Evolutionary conservation across 257 asterid species (phyloP).

Genomic region (Capsicum chinense): DNA sequence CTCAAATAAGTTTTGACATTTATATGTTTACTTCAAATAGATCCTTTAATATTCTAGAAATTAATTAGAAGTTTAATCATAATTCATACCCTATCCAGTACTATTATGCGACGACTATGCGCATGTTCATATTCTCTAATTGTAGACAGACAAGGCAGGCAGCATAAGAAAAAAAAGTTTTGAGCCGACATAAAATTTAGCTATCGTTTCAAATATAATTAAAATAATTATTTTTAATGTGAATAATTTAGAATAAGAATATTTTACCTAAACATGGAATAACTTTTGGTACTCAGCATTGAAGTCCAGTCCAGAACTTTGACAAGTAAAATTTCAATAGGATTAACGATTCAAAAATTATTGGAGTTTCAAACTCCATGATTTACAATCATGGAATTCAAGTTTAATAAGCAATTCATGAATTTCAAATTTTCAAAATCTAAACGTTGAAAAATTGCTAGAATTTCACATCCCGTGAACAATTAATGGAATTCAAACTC

Average conservation of each 20-base stretch:
- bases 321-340: background rate
- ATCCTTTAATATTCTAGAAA: background rate
- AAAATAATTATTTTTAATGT: background rate
- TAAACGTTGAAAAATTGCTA: too few relatives aligned
- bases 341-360: background rate
- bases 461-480: too few relatives aligned
- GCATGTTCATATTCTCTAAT: too few relatives aligned
- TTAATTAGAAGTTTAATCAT: background rate
- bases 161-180: too few relatives aligned
- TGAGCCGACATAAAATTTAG: background rate
- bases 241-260: background rate
- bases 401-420: background rate
- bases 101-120: background rate
- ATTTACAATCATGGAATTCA: too few relatives aligned
- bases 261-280: background rate
- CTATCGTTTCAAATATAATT: background rate
- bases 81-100: background rate
- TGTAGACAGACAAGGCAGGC: too few relatives aligned
- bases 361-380: too few relatives aligned
- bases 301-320: background rate
- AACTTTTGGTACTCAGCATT: background rate
- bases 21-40: conserved; percentile 3
- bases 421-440: background rate
- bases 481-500: too few relatives aligned
- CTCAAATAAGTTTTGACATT: background rate